phyloP scores from a whole-genome alignment of 805 yeast species.

The Starmerella bacillaris region DNA sequence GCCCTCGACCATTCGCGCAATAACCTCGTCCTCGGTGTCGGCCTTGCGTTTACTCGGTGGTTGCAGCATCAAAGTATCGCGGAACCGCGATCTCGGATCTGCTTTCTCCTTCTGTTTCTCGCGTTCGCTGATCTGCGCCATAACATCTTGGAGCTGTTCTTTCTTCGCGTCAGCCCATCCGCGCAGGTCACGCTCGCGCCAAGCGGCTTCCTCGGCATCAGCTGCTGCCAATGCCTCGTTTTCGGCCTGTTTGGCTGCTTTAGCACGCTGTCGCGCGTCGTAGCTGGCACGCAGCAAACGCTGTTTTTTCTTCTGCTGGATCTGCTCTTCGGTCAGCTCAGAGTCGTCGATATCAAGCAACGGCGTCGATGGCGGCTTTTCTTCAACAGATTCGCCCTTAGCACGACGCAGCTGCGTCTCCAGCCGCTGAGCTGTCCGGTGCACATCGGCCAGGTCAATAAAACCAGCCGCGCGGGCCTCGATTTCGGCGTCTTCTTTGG shows the following conservation, averaged over 20 bases:
- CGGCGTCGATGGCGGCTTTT: constrained; percentile 35
- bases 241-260: constrained; percentile 56
- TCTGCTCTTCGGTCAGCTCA: constrained; percentile 56
- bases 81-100: constrained; percentile 34
- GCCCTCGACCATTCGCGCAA: constrained; percentile 84
- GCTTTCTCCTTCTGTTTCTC: constrained; percentile 47
- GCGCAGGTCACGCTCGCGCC: constrained; percentile 56
- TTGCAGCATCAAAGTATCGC: constrained; percentile 4
- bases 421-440: constrained; percentile 33
- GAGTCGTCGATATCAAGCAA: constrained; percentile 72
- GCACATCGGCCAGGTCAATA: constrained; percentile 37
- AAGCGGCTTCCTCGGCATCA: constrained; percentile 47
- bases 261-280: constrained; percentile 74
- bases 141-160: constrained; percentile 36
- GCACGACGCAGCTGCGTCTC: constrained; percentile 9
- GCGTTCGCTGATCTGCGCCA: constrained; percentile 48
- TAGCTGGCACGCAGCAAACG: constrained; percentile 63
- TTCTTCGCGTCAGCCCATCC: constrained; percentile 71
- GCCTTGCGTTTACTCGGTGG: constrained; percentile 9
- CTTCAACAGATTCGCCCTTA: constrained; percentile 35
- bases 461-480: constrained; percentile 45
- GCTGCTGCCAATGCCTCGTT: constrained; percentile 41
- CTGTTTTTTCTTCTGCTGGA: constrained; percentile 77
- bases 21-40: constrained; percentile 62
- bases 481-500: constrained; percentile 43